Evolutionary conservation across 2,329 filamentous ascomycete genomes (phyloP).

Genomic region (Juglanconis sp.): DNA sequence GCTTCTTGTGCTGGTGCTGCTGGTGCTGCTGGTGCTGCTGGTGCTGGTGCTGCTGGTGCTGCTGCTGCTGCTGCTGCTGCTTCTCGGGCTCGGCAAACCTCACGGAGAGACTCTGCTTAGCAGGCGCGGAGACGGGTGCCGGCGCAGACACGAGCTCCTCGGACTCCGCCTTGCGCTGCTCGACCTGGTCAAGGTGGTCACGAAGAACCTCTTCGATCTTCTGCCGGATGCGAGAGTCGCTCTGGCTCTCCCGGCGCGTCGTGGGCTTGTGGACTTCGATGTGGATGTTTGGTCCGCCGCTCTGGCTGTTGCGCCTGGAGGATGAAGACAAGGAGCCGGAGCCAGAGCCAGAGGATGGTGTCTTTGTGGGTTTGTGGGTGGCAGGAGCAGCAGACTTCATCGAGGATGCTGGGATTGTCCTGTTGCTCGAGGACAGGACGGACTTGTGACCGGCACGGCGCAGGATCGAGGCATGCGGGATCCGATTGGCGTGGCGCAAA

Average conservation of each 20-base stretch:
- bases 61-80: neutral
- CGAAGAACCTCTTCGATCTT: slow-evolving; percentile 14
- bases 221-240: slow-evolving; percentile 7
- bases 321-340: neutral
- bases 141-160: neutral
- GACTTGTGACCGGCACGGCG: slow-evolving; percentile 9
- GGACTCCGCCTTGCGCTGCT: slow-evolving; percentile 11
- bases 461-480: slow-evolving; percentile 4
- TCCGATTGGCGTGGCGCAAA: neutral
- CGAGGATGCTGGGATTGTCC: slow-evolving; percentile 1
- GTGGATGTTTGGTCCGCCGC: slow-evolving; percentile 7
- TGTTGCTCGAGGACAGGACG: slow-evolving; percentile 8
- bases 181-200: slow-evolving; percentile 13
- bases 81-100: slow-evolving; percentile 15
- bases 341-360: neutral
- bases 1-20: neutral
- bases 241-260: neutral
- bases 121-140: neutral
- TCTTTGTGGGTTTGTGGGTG: slow-evolving; percentile 5
- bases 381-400: neutral
- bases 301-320: slow-evolving; percentile 1
- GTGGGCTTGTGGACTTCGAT: slow-evolving; percentile 15
- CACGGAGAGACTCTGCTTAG: slow-evolving; percentile 6
- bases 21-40: neutral
- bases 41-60: neutral